phyloP scores from a whole-genome alignment of 2,329 filamentous ascomycete genomes.

The Tolypocladium endophyticum region DNA sequence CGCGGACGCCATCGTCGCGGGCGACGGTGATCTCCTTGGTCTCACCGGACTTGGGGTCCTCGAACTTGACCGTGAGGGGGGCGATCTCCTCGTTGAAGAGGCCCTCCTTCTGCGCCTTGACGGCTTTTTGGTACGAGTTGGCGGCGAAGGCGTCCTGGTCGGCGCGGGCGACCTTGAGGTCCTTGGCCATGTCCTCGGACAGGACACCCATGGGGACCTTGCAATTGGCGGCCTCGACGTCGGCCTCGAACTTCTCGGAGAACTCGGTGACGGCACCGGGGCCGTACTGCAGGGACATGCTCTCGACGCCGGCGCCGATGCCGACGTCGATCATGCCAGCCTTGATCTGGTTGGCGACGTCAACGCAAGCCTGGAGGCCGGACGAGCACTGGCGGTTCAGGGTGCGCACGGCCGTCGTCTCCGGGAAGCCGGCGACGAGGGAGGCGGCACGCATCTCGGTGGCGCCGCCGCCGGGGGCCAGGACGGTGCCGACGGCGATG shows the following conservation, averaged over 20 bases:
- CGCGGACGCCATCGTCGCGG: constrained; percentile 78
- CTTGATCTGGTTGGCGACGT: constrained; percentile 88
- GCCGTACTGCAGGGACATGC: constrained; percentile 89
- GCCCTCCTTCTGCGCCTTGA: constrained; percentile 74
- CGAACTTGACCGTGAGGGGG: constrained; percentile 76
- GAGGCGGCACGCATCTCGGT: constrained; percentile 94
- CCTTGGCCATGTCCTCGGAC: constrained; percentile 91
- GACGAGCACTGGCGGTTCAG: constrained; percentile 93
- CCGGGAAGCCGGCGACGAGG: constrained; percentile 83
- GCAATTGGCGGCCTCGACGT: constrained; percentile 83
- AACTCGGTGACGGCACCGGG: constrained; percentile 85
- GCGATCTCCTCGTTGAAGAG: constrained; percentile 88
- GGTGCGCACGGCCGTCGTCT: constrained; percentile 70
- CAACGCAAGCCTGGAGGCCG: constrained; percentile 83
- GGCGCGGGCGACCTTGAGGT: constrained; percentile 59
- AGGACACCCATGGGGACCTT: constrained; percentile 95
- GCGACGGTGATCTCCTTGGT: constrained; percentile 72
- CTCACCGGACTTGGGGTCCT: constrained; percentile 85
- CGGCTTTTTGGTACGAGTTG: constrained; percentile 82
- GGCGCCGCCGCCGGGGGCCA: constrained; percentile 85
- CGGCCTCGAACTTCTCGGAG: constrained; percentile 73
- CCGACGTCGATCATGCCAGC: constrained; percentile 91
- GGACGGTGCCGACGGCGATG: constrained; percentile 81
- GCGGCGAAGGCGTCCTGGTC: constrained; percentile 90
- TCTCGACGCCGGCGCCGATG: constrained; percentile 90